A percentile compares a stretch with the other conserved stretches of the same genome.
phyloP scores from a whole-genome alignment of 2,329 filamentous ascomycete genomes.

The Emergomyces orientalis region DNA sequence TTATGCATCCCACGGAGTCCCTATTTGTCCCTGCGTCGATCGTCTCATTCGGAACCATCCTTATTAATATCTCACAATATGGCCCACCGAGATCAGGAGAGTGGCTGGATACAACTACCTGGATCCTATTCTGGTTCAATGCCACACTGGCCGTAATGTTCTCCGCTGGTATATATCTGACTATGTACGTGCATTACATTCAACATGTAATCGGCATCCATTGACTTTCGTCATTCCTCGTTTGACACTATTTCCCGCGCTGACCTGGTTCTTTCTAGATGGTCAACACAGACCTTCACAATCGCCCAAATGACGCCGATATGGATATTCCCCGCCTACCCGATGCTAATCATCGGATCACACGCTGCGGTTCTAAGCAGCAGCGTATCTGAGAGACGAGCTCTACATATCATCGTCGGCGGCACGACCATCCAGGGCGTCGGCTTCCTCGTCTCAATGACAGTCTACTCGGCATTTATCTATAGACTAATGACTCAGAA shows the following conservation, averaged over 20 bases:
- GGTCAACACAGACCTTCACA: conserved; percentile 57
- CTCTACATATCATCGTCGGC: conserved; percentile 50
- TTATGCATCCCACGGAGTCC: conserved; percentile 67
- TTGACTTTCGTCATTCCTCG: neutral
- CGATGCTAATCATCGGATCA: conserved; percentile 65
- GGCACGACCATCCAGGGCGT: conserved; percentile 55
- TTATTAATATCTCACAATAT: conserved; percentile 72
- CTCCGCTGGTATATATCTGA: conserved; percentile 63
- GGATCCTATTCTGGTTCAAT: conserved; percentile 67
- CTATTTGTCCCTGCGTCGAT: conserved; percentile 63
- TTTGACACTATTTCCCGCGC: neutral
- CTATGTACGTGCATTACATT: conserved; percentile 45
- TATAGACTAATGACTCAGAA: conserved; percentile 86
- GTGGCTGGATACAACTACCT: conserved; percentile 55
- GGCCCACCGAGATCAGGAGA: conserved; percentile 52
- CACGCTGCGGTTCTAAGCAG: conserved; percentile 54
- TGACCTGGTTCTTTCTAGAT: conserved; percentile 33
- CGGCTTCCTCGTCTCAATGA: conserved; percentile 57
- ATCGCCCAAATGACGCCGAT: conserved; percentile 79
- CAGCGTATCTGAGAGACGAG: conserved; percentile 35
- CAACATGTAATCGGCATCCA: neutral
- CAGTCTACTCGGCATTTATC: conserved; percentile 76
- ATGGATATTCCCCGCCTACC: conserved; percentile 82
- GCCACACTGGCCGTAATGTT: conserved; percentile 56
- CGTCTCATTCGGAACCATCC: conserved; percentile 63